Conservation (phyloP, 305 asterid species). For the Lippia alba region DNA sequence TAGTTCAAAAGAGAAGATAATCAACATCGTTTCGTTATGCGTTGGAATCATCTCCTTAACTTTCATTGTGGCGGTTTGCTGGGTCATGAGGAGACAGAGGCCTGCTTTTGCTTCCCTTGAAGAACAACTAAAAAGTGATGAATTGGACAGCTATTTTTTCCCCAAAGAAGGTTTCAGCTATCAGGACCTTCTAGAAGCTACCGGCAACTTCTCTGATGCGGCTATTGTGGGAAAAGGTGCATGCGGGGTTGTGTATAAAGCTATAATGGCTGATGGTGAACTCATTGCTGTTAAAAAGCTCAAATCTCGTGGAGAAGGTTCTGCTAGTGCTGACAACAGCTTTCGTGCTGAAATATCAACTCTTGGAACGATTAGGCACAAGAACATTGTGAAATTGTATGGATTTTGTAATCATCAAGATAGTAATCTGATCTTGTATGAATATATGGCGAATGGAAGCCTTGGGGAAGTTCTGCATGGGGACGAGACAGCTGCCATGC, state of each 20-base stretch:
- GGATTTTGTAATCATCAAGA: conserved; percentile 88
- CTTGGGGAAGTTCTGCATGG: conserved; percentile 75
- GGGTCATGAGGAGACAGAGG: conserved; percentile 53
- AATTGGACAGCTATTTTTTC: conserved; percentile 62
- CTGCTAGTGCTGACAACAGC: conserved; percentile 62
- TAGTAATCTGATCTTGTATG: conserved; percentile 70
- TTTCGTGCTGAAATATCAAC: conserved; percentile 87
- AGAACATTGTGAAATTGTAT: conserved; percentile 70
- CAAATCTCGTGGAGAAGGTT: conserved; percentile 62
- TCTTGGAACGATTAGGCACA: conserved; percentile 80
- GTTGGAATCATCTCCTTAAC: conserved; percentile 59
- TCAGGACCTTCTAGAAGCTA: conserved; percentile 81
- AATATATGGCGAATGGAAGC: conserved; percentile 90
- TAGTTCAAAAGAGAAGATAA: conserved; percentile 57
- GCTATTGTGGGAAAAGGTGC: conserved; percentile 78
- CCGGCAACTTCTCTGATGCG: conserved; percentile 65
- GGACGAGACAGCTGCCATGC: conserved; percentile 43
- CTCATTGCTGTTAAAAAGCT: conserved; percentile 78
- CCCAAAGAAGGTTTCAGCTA: conserved; percentile 75
- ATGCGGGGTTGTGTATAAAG: conserved; percentile 88
- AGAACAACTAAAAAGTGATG: conserved; percentile 50
- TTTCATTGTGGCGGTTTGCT: conserved; percentile 63
- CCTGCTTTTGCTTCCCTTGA: conserved; percentile 47
- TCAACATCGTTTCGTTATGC: conserved; percentile 61
- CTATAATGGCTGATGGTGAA: conserved; percentile 67